Conservation (phyloP, 208 protist genomes). For the Leishmania tropica region DNA sequence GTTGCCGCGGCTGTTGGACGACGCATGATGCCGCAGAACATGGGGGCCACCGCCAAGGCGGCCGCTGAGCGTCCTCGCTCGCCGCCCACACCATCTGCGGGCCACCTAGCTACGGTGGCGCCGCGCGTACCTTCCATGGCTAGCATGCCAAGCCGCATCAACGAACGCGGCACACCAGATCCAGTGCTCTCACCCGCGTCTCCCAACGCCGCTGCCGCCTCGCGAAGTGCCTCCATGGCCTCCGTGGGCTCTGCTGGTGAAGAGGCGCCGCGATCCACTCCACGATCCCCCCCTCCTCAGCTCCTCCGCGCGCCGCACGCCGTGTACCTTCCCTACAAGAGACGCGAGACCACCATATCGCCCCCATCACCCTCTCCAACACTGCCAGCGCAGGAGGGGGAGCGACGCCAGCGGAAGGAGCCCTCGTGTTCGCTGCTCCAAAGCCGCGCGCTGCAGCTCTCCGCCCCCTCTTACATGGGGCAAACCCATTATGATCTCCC, state of each 20-base stretch:
- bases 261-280: not conserved
- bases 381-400: not conserved
- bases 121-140: not conserved
- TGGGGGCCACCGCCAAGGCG: constrained; percentile 11
- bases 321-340: not conserved
- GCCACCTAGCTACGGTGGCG: not conserved
- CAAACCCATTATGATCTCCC: not conserved
- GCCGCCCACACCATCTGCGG: not conserved
- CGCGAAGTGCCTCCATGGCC: not conserved
- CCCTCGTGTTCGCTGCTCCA: not conserved
- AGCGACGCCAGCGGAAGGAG: not conserved
- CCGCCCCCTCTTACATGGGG: not conserved
- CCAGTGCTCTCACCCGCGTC: not conserved
- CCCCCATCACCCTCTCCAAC: not conserved
- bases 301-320: not conserved
- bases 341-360: not conserved
- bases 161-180: not conserved
- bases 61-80: not conserved
- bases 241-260: not conserved
- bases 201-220: not conserved
- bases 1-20: not conserved
- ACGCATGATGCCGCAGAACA: constrained; percentile 13
- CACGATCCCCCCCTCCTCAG: not conserved
- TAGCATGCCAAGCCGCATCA: not conserved
- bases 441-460: not conserved